Conservation (phyloP, 2,329 filamentous ascomycete genomes). For the Trichoderma gracile region DNA sequence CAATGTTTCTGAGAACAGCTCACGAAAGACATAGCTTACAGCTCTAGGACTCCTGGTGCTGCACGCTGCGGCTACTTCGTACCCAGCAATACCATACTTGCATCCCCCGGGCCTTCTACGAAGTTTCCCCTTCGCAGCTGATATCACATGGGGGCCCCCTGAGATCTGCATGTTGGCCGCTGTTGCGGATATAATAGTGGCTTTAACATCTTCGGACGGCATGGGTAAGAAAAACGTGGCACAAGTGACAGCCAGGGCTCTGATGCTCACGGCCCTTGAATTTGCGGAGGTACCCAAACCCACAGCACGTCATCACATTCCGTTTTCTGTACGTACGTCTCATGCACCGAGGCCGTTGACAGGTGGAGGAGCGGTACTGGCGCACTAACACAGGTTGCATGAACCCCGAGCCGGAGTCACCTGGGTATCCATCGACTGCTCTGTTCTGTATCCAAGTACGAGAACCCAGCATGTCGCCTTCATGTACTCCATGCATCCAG, state of each 20-base stretch:
- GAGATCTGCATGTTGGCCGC: neutral
- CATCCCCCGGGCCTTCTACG: neutral
- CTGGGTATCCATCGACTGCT: neutral
- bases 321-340: neutral
- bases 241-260: slow-evolving; percentile 17
- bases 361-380: slow-evolving; percentile 17
- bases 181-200: slow-evolving; percentile 9
- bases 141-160: neutral
- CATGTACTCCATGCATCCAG: neutral
- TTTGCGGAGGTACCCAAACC: slow-evolving; percentile 4
- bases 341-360: slow-evolving; percentile 8
- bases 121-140: neutral
- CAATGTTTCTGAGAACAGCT: neutral
- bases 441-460: too few species aligned
- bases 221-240: slow-evolving; percentile 21
- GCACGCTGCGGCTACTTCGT: too few species aligned
- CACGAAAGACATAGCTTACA: neutral
- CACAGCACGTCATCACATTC: slow-evolving; percentile 19
- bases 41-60: neutral
- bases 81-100: neutral
- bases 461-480: neutral
- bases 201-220: neutral
- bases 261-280: neutral
- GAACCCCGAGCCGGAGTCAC: slow-evolving; percentile 4
- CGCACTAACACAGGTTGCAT: slow-evolving; percentile 2